phyloP scores from a whole-genome alignment of 23 red algal genomes.

The Chondrus crispus region DNA sequence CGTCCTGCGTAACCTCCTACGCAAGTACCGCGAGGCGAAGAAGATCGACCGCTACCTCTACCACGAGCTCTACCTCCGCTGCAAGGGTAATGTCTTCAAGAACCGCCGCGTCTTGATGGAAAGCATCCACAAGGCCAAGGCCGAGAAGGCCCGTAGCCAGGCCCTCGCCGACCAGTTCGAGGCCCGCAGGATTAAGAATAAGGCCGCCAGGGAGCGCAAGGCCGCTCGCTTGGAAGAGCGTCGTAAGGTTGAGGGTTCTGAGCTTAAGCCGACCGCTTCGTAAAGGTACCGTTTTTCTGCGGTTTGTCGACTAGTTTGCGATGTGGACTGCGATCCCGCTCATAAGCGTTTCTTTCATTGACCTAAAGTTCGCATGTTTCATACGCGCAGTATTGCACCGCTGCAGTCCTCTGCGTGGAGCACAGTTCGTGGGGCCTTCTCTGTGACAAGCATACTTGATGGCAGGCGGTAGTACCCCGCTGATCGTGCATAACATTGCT shows the following conservation, averaged over 20 bases:
- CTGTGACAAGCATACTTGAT: too few relatives aligned
- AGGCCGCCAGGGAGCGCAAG: constrained; percentile 81
- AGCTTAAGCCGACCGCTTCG: neutral
- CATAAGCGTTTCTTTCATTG: too few relatives aligned
- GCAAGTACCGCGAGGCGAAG: constrained; percentile 91
- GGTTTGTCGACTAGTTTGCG: too few relatives aligned
- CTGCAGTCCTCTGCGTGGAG: too few relatives aligned
- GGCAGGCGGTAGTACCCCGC: too few relatives aligned
- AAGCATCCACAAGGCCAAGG: constrained; percentile 89
- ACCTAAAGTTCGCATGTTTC: too few relatives aligned
- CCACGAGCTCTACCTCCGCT: constrained; percentile 90
- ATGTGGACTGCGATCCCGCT: too few relatives aligned
- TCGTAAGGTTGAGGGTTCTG: constrained; percentile 45
- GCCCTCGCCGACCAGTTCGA: constrained; percentile 79
- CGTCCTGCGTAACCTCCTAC: constrained; percentile 87
- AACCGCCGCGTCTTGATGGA: constrained; percentile 99
- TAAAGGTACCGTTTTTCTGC: too few relatives aligned
- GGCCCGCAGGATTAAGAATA: constrained; percentile 87
- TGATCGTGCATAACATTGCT: too few relatives aligned
- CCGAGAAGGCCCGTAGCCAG: constrained; percentile 89
- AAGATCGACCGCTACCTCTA: constrained; percentile 98
- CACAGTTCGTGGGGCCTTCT: too few relatives aligned
- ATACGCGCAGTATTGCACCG: too few relatives aligned
- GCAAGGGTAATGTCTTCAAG: constrained; percentile 99
- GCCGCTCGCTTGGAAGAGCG: constrained; percentile 75